Evolutionary conservation across 2,329 filamentous ascomycete genomes (phyloP), one percentile per base, ranked within the genome.

Genomic region (Cytospora mali): DNA sequence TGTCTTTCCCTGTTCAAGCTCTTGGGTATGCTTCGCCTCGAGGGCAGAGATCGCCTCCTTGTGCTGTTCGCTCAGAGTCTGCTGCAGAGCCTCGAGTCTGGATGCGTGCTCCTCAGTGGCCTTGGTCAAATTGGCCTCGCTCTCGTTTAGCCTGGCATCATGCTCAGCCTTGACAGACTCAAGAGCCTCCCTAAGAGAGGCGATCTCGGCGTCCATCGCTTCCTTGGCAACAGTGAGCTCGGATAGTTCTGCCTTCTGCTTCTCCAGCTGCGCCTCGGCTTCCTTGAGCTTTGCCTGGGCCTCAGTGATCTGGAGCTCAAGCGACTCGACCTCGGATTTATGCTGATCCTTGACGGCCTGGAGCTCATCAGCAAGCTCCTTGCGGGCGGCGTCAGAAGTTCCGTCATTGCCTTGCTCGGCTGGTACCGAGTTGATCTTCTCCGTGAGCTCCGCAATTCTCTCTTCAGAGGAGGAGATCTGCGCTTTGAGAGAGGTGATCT

Each of bases 381-480:
- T 73, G 61, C 72, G 73, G 33, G 79, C 72, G 49, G 76, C 75
- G 5, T 78, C 78, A 52, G 79, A 77, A 2, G 76, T 69, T 46
- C 73, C 74, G 14, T 75, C 67, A 23, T 74, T 70, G 21, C 73
- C 72, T 11, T 74, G 69, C 21, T 72, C 72, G 46, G 77, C 78
- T 51, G 77, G 74, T 54, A 52, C 50, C 16, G 61, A 56, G 68
- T 78, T 75, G 33, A 83, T 74, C 73, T 84, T 79, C 55, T 83
- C 80, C 61, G 78, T 80, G 23, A 88, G 77, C 67, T 84, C 79
- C 2, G 79, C 71, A 59, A 88, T 78, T 69, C 82, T 87, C 56
- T 80, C 81, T 69, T 87, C 77, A 0, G 83, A 85, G 10, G 80
- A 74, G 62, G 80, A 75, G 55, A 88, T 80, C 68, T 88, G 81